These are phyloP conservation scores for Ilex paraguariensis DNA, from an alignment of 305 asterid species.

Conservation along the genomic window DNA sequence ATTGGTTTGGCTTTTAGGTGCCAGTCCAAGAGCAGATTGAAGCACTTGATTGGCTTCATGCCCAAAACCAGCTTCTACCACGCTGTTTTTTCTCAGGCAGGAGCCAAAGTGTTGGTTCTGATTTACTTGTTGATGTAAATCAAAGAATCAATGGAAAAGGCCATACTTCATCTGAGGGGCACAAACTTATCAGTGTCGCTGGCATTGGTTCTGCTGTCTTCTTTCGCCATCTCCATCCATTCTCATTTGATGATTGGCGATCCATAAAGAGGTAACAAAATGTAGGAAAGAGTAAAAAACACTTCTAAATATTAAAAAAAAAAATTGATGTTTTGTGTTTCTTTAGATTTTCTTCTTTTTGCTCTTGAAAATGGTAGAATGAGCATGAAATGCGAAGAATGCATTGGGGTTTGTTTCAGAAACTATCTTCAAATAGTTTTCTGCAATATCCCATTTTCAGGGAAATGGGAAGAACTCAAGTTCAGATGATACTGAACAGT, in stretches of 20 bases:
- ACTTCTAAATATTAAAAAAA: too few species aligned
- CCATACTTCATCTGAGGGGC: slow-evolving; percentile 13
- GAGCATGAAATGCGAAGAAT: too few species aligned
- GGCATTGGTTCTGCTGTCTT: slow-evolving; percentile 90
- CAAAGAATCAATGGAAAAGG: slow-evolving; percentile 15
- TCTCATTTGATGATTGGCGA: slow-evolving; percentile 73
- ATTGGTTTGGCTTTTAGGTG: too few species aligned
- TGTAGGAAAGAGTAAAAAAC: too few species aligned
- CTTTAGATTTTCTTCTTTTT: background rate
- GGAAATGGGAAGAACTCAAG: too few species aligned
- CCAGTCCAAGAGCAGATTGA: slow-evolving; percentile 65
- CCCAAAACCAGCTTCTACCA: slow-evolving; percentile 60
- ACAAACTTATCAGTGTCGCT: slow-evolving; percentile 69
- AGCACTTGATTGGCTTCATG: slow-evolving; percentile 82
- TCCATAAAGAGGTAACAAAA: slow-evolving; percentile 60
- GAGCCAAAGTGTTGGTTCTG: slow-evolving; percentile 25
- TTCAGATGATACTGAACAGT: too few species aligned
- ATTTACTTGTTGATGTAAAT: slow-evolving; percentile 18
- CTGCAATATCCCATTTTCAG: too few species aligned
- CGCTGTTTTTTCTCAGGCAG: slow-evolving; percentile 88
- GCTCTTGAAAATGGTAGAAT: too few species aligned
- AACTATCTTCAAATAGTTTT: too few species aligned
- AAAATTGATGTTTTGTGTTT: too few species aligned
- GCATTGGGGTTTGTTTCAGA: too few species aligned
- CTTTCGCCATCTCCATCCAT: slow-evolving; percentile 66